Base-by-base conservation (phyloP, 2,329 filamentous ascomycete species). In the Orbilia javanica region DNA sequence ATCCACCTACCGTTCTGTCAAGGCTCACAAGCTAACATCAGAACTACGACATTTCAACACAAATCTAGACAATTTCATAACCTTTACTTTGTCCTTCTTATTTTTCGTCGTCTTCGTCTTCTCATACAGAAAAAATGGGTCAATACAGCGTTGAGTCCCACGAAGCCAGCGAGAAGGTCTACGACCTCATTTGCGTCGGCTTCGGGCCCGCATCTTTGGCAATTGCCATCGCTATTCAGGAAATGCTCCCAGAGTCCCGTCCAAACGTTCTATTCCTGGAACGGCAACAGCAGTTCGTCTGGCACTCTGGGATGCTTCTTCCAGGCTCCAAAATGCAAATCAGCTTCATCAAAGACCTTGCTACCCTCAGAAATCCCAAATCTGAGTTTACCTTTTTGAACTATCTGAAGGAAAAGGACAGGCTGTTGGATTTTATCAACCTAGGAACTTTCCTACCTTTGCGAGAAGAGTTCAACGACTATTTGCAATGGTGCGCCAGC, bases 301-400 rank as follows among this genome's bases (percentile, higher is more conserved):
- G 95, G 95, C 95, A 98, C 84, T 90, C 93, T 0, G 95, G 95
- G 76, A 98, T 98, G 95, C 89, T 97, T 75, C 88, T 98, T 2
- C 93, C 94, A 0, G 94, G 94, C 4, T 93, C 94, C 65, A 94
- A 92, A 85, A 98, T 98, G 95, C 95, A 98, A 84, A 98, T 98
- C 81, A 96, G 93, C 8, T 98, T 97, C 86, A 88, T 98, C 86
- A 98, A 98, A 86, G 95, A 98, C 83, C 89, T 98, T 84, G 95
- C 95, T 2, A 96, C 93, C 2, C 87, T 97, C 81, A 89, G 95
- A 73, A 91, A 98, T 83, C 95, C 95, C 6, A 89, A 92, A 80
- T 97, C 93, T 80, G 89, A 94, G 82, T 98, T 98, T 84, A 98
- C 95, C 13, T 98, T 97, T 85, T 87, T 97, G 83, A 97, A 97